Evolutionary conservation across 805 yeast genomes (phyloP), one percentile per base, ranked within the genome.

Genomic region (Yamadazyma nakazawae): DNA sequence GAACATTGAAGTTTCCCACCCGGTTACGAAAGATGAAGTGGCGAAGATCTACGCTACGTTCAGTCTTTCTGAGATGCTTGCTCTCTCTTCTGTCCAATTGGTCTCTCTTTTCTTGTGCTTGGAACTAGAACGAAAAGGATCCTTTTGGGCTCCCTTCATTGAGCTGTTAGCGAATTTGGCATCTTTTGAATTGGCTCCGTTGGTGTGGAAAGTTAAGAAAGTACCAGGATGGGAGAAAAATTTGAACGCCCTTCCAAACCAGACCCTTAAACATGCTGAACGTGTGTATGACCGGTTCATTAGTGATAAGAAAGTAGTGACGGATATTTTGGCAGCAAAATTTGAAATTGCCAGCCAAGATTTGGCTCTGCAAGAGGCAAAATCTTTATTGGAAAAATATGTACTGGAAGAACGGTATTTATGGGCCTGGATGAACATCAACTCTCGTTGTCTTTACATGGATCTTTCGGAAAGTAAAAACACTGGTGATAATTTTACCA

Each of bases 391-490:
- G 32, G 37, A 31, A 7, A 11, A 14, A 7, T 24, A 34, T 34
- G 9, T 39, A 16, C 16, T 11, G 21, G 30, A 28, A 2, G 26
- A 38, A 2, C 12, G 16, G 3, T 45, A 28, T 34, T 56, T 83
- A 10, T 81, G 88, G 79, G 80, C 86, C 0, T 92, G 96, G 96
- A 74, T 87, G 56, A 83, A 92, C 57, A 87, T 91, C 47, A 92
- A 94, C 61, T 85, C 97, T 1, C 82, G 99, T 66, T 92, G 98
- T 62, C 70, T 92, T 5, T 91, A 89, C 61, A 82, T 84, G 83
- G 75, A 78, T 2, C 64, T 88, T 1, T 82, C 86, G 1, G 72
- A 76, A 40, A 74, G 76, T 31, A 74, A 76, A 47, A 66, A 70
- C 14, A 59, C 60, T 2, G 77, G 68, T 21, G 88, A 85, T 54